phyloP scores from a whole-genome alignment of 345 rosid species.

The Ceriops decandra region DNA sequence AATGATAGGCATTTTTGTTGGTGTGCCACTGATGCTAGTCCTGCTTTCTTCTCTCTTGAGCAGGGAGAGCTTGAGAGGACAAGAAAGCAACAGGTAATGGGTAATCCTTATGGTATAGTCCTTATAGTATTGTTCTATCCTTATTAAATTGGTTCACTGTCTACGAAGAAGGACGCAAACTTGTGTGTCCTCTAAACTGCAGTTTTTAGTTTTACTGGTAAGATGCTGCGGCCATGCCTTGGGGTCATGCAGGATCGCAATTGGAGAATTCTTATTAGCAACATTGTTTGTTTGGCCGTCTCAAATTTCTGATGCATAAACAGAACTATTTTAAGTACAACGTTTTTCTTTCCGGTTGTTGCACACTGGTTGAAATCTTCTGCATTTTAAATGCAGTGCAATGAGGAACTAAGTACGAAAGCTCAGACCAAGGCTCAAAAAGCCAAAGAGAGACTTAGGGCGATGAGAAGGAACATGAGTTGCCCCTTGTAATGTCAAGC shows the following conservation, averaged over 20 bases:
- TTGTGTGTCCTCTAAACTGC: too few relatives aligned
- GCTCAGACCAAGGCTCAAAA: conserved; percentile 43
- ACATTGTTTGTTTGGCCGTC: background rate
- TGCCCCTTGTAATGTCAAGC: conserved; percentile 37
- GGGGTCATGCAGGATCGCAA: too few relatives aligned
- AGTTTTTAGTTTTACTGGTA: too few relatives aligned
- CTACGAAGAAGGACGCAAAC: too few relatives aligned
- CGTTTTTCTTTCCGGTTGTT: background rate
- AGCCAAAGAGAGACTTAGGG: conserved; percentile 46
- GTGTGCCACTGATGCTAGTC: background rate
- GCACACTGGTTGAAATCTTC: background rate
- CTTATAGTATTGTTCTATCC: background rate
- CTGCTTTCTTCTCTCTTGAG: background rate
- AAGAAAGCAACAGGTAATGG: conserved; percentile 66
- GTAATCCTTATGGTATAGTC: background rate
- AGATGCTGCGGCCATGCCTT: too few relatives aligned
- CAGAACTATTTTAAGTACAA: background rate
- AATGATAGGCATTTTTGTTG: background rate
- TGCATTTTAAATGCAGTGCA: conserved; percentile 33
- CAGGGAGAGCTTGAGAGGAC: conserved; percentile 70
- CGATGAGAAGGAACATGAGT: conserved; percentile 55
- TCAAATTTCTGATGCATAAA: background rate
- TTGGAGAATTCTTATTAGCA: too few relatives aligned
- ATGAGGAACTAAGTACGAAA: conserved; percentile 50
- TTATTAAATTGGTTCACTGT: background rate